A percentile compares a stretch with the other conserved stretches of the same genome.
These are phyloP conservation scores for Schwanniomyces sp. DNA, from an alignment of 805 yeast species.

Conservation along the genomic window DNA sequence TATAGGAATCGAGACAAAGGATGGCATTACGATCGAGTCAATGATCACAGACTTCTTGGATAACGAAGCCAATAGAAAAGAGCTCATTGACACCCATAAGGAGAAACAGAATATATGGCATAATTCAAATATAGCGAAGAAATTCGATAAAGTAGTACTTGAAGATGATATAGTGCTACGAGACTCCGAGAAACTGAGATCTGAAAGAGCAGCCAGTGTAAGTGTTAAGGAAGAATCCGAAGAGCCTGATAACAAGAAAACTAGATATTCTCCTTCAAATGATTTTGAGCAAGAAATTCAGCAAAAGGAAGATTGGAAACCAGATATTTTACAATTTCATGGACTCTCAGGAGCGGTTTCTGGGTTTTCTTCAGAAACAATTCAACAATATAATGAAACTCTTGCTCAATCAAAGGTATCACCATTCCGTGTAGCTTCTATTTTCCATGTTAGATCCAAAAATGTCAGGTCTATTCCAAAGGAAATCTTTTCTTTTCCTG, in stretches of 20 bases:
- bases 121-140: slow-evolving; percentile 1
- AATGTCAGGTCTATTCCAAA: slow-evolving; percentile 7
- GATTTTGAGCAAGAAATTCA: slow-evolving; percentile 9
- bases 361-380: slow-evolving; percentile 16
- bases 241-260: not conserved
- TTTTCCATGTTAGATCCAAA: slow-evolving; percentile 17
- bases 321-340: slow-evolving; percentile 11
- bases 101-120: not conserved
- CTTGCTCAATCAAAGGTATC: slow-evolving; percentile 6
- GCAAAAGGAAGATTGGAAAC: not conserved
- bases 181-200: not conserved
- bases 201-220: not conserved
- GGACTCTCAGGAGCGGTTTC: slow-evolving; percentile 8
- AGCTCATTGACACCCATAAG: slow-evolving; percentile 2
- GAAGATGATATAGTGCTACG: slow-evolving; percentile 3
- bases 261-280: slow-evolving; percentile 5
- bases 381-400: slow-evolving; percentile 14
- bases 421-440: slow-evolving; percentile 23
- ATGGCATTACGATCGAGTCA: not conserved
- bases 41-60: slow-evolving; percentile 1
- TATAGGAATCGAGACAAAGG: not conserved
- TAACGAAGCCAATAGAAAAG: slow-evolving; percentile 2
- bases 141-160: slow-evolving; percentile 8
- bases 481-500: slow-evolving; percentile 17
- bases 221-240: not conserved